Evolutionary conservation across 768 basidiomycete genomes (phyloP), one percentile per base, ranked within the genome.

Genomic region (Holtermanniella nyarrowii): DNA sequence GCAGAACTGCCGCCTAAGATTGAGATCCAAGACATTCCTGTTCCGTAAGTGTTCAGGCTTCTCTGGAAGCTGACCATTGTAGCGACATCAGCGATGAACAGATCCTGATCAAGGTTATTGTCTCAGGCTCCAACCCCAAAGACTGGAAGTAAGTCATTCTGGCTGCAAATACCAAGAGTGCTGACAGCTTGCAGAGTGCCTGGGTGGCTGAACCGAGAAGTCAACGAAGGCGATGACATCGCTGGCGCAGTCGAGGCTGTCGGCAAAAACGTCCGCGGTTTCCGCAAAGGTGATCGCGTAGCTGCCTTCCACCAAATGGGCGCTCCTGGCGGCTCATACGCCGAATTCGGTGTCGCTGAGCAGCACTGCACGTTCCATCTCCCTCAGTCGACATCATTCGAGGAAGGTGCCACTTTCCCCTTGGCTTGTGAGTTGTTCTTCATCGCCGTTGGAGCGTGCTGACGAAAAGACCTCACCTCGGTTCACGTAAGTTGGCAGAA

Each of bases 291-390:
- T 2, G 55, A 56, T 25, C 44, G 55, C 20, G 55, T 56, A 2
- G 55, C 55, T 12, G 50, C 50, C 31, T 56, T 56, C 43, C 55
- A 56, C 41, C 50, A 52, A 39, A 56, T 56, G 55, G 42, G 39
- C 16, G 14, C 1, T 11, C 10, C 3, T 18, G 44, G 46, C 39
- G 54, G 54, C 10, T 42, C 49, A 16, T 55, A 46, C 44, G 54
- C 54, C 2, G 49, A 55, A 31, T 55, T 46, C 42, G 49, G 40
- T 2, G 22, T 55, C 10, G 49, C 46, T 24, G 42, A 39, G 37
- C 42, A 50, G 26, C 46, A 47, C 16, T 49, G 44, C 24, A 48
- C 50, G 20, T 55, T 55, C 40, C 49, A 51, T 18, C 24, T 55
- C 37, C 49, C 49, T 3, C 18, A 51, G 18, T 5, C 26, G 4